Percentiles rank a stretch among this genome's conserved stretches.
Conservation (phyloP, 2,329 filamentous ascomycete genomes). For the Pseudogymnoascus sp. region DNA sequence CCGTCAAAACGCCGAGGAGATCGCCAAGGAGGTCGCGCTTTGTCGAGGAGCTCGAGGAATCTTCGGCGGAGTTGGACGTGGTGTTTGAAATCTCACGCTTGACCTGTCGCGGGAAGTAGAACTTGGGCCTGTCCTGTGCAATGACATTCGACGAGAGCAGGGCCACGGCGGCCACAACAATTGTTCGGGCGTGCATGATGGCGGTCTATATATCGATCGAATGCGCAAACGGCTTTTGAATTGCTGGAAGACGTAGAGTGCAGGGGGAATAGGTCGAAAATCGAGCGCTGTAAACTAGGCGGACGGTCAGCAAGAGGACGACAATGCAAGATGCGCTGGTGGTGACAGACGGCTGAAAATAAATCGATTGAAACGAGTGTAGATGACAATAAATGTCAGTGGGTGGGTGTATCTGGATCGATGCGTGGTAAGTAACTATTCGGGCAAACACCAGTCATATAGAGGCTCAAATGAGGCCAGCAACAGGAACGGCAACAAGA, state of each 20-base stretch:
- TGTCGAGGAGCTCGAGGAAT: conserved; percentile 9
- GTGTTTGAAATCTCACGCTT: conserved; percentile 42
- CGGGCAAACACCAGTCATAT: not conserved
- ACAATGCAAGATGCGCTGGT: not conserved
- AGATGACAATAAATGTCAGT: conserved; percentile 46
- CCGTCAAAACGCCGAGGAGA: not conserved
- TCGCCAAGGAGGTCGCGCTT: not conserved
- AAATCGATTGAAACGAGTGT: conserved; percentile 42
- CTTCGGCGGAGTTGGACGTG: conserved; percentile 20
- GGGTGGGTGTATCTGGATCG: conserved; percentile 5
- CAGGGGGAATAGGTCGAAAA: not conserved
- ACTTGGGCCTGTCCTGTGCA: conserved; percentile 41
- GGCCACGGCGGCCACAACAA: conserved; percentile 42
- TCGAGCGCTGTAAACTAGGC: conserved; percentile 18
- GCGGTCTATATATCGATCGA: conserved; percentile 19
- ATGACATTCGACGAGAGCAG: conserved; percentile 38
- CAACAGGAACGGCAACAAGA: not conserved
- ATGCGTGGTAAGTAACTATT: conserved; percentile 15
- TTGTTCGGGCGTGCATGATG: conserved; percentile 43
- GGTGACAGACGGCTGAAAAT: conserved; percentile 22
- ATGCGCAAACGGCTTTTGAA: conserved; percentile 13
- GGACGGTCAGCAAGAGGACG: conserved; percentile 35
- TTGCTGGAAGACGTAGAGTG: conserved; percentile 10
- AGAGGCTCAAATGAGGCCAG: not conserved
- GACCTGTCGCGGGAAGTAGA: conserved; percentile 50